These are phyloP conservation scores for Talaromyces atroroseus DNA, from an alignment of 2,329 filamentous ascomycete genomes.

Conservation along the genomic window DNA sequence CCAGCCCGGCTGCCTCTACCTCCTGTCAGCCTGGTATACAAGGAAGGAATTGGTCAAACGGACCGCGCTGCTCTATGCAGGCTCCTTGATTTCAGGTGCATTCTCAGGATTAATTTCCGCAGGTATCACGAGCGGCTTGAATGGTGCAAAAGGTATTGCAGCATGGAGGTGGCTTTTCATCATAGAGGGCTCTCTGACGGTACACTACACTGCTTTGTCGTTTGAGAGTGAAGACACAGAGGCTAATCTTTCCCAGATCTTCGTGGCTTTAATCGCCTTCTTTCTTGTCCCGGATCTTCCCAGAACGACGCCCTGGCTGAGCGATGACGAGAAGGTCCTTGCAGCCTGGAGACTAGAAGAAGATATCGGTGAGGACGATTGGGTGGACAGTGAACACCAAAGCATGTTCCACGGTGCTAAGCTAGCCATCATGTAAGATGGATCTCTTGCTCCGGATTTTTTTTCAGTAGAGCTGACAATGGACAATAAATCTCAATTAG, in stretches of 20 bases:
- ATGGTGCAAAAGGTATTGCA: conserved; percentile 35
- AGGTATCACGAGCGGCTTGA: conserved; percentile 24
- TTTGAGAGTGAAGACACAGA: neutral
- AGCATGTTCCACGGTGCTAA: conserved; percentile 19
- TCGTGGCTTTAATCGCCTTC: conserved; percentile 52
- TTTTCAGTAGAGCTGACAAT: neutral
- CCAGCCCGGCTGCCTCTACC: conserved; percentile 56
- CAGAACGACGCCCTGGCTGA: conserved; percentile 54
- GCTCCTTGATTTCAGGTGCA: conserved; percentile 39
- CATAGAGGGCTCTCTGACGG: conserved; percentile 36
- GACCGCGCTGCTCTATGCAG: conserved; percentile 39
- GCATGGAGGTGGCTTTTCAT: conserved; percentile 50
- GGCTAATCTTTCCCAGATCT: conserved; percentile 30
- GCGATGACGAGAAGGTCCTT: conserved; percentile 52
- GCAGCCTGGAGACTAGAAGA: conserved; percentile 59
- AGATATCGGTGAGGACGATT: conserved; percentile 61
- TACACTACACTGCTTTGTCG: neutral
- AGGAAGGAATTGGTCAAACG: conserved; percentile 17
- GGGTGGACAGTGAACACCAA: conserved; percentile 52
- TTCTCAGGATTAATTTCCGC: conserved; percentile 38
- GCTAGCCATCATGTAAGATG: neutral
- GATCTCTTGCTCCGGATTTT: neutral
- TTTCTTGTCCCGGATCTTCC: conserved; percentile 66
- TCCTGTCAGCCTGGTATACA: conserved; percentile 65
- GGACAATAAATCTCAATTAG: no score